Conservation (phyloP, 352 stramenopile species). For the Pseudoperonospora humuli region DNA sequence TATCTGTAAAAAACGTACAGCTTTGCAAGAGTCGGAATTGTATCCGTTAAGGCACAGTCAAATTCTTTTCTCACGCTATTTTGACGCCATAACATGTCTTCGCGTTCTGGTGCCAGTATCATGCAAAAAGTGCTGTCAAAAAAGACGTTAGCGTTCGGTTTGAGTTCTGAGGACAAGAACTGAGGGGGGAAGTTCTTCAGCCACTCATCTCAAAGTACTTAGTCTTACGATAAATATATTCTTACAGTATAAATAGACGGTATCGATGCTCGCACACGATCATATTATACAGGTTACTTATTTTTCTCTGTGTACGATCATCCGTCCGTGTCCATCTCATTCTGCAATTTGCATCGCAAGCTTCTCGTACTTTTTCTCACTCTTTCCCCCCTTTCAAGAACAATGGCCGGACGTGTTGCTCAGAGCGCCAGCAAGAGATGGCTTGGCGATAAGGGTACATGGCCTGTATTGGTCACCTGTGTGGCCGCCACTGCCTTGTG, state of each 20-base stretch:
- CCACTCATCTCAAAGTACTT: constrained; percentile 11
- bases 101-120: constrained; percentile 7
- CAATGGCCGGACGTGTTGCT: constrained; percentile 40
- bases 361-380: constrained; percentile 1
- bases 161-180: constrained; percentile 22
- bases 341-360: constrained; percentile 47
- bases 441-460: constrained; percentile 71
- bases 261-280: background rate
- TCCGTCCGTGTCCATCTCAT: constrained; percentile 26
- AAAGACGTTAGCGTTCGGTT: too few species aligned
- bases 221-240: constrained; percentile 1
- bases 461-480: constrained; percentile 67
- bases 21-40: too few species aligned
- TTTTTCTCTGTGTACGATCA: constrained; percentile 15
- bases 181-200: too few species aligned
- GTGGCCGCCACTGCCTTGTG: constrained; percentile 51
- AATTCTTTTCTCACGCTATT: too few species aligned
- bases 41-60: too few species aligned
- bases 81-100: constrained; percentile 9
- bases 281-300: constrained; percentile 4
- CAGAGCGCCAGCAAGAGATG: constrained; percentile 53
- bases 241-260: background rate
- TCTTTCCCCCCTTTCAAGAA: constrained; percentile 23
- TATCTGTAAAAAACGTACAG: too few species aligned
- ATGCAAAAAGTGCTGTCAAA: too few species aligned